phyloP scores from a whole-genome alignment of 352 stramenopile species.

The Pythium aphanidermatum region DNA sequence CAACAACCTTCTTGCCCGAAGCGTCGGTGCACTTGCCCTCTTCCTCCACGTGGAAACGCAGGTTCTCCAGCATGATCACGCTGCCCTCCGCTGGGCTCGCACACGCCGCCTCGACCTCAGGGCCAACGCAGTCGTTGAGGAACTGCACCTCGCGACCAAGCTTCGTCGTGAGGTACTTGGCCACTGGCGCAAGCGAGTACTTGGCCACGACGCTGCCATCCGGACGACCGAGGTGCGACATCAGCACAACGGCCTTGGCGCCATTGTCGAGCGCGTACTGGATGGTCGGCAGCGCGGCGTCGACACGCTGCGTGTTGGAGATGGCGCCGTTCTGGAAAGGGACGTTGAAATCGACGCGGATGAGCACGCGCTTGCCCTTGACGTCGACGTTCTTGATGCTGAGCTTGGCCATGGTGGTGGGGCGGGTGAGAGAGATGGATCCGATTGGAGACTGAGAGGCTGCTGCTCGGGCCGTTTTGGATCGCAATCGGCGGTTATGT shows the following conservation, averaged over 20 bases:
- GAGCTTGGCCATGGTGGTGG: conserved; percentile 67
- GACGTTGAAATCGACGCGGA: conserved; percentile 99
- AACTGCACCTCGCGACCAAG: conserved; percentile 91
- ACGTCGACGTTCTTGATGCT: conserved; percentile 92
- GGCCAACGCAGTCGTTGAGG: conserved; percentile 94
- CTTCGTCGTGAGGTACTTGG: conserved; percentile 88
- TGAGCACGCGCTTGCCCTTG: conserved; percentile 97
- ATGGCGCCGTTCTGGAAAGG: conserved; percentile 95
- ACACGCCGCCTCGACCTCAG: conserved; percentile 79
- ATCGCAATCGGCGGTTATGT: conserved; percentile 3
- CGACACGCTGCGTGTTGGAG: conserved; percentile 99
- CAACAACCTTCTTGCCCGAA: conserved; percentile 78
- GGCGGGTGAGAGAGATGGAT: conserved; percentile 3
- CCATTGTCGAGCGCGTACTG: conserved; percentile 96
- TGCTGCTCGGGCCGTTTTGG: not conserved
- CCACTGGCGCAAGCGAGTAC: conserved; percentile 95
- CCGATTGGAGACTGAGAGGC: conserved; percentile 15
- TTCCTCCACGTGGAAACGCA: conserved; percentile 98
- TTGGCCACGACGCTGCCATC: conserved; percentile 93
- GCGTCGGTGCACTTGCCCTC: conserved; percentile 86
- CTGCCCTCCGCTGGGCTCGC: conserved; percentile 55
- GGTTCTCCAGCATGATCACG: conserved; percentile 98
- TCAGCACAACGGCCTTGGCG: conserved; percentile 97
- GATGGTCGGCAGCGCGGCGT: conserved; percentile 94
- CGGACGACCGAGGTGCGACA: conserved; percentile 97